Base-by-base conservation (phyloP, 2,329 filamentous ascomycete species). In the Aspergillus carbonarius region DNA sequence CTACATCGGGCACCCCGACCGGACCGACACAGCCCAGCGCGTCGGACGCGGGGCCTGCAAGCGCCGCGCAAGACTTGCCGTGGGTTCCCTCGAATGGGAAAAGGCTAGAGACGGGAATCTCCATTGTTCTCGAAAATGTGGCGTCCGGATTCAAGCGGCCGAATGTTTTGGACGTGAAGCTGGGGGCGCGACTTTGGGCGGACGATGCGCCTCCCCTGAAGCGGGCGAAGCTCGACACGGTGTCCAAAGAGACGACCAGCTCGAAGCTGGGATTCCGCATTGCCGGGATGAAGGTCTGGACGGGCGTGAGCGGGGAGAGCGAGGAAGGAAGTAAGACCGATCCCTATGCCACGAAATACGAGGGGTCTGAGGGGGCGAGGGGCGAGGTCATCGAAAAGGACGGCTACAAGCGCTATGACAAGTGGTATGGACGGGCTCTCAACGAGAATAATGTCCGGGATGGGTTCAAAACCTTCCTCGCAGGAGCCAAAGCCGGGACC, bases 121-220 rank as follows among this genome's bases (percentile, higher is more conserved):
- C 91, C 2, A 88, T 97, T 17, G 92, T 96, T 12, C 80, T 98
- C 27, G 89, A 93, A 71, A 97, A 97, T 72, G 85, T 91, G 6
- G 88, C 92, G 0, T 83, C 85, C 63, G 92, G 91, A 0, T 98
- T 93, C 79, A 85, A 84, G 68, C 84, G 85, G 59, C 92, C 95
- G 6, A 98, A 96, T 67, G 92, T 99, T 7, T 80, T 99, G 58
- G 95, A 99, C 71, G 85, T 96, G 64, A 99, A 99, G 78, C 85
- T 99, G 18, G 95, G 95, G 44, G 83, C 87, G 51, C 85, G 91
- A 32, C 79, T 99, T 5, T 98, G 92, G 89, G 93, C 91, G 13
- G 91, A 96, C 37, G 80, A 81, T 61, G 84, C 87, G 3, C 80
- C 81, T 23, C 74, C 78, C 0, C 80, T 82, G 30, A 89, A 89